Evolutionary conservation across 139 green algal species (phyloP), one percentile per base, ranked within the genome.

Genomic region (Eudorina sp.): DNA sequence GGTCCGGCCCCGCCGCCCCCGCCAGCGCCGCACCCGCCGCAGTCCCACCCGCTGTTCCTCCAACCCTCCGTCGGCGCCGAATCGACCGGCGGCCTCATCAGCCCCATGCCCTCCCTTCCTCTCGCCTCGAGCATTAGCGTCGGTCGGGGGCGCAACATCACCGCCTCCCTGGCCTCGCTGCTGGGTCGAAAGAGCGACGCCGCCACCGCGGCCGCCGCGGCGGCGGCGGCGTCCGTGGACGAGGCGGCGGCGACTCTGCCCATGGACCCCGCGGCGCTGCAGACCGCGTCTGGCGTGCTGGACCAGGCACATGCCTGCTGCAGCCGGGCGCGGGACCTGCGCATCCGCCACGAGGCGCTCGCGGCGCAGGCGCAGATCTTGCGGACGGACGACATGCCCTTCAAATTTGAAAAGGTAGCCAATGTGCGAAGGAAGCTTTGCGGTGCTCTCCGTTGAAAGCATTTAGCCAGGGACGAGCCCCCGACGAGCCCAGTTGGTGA

Each of bases 401-500:
- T 9, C 19, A 83, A 83, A 51, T 25, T 83, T 18, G 75, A 83
- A 31, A 68, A 69, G 75, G 75, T 83, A 19, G 31, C n/a, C n/a
- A n/a, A n/a, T n/a, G n/a, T n/a, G n/a, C n/a, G n/a, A n/a, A n/a
- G n/a, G n/a, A n/a, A n/a, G n/a, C n/a, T n/a, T n/a, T n/a, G n/a
- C n/a, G n/a, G n/a, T n/a, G n/a, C n/a, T n/a, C n/a, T n/a, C n/a
- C n/a, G n/a, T n/a, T n/a, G n/a, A n/a, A n/a, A n/a, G n/a, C n/a
- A n/a, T n/a, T n/a, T n/a, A n/a, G n/a, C n/a, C n/a, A n/a, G n/a
- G n/a, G n/a, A n/a, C n/a, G n/a, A n/a, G n/a, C n/a, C n/a, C n/a
- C n/a, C n/a, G n/a, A n/a, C n/a, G n/a, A n/a, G n/a, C n/a, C n/a
- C n/a, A n/a, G n/a, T n/a, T n/a, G n/a, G n/a, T n/a, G n/a, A n/a